phyloP scores from a whole-genome alignment of 306 rosid species.

The Castanospermum australe region DNA sequence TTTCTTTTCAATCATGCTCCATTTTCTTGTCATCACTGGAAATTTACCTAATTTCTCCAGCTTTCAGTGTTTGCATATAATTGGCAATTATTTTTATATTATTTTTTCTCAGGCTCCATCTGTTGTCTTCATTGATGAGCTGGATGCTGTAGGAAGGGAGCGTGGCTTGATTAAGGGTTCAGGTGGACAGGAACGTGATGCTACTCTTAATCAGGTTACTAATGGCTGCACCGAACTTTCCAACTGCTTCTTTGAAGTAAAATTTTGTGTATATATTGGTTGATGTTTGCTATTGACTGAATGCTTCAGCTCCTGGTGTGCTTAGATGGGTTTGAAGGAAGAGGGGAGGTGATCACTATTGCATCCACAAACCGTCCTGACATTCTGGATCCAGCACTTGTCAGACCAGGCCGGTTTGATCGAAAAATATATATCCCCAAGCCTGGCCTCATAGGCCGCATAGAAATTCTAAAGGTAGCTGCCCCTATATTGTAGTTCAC shows the following conservation, averaged over 20 bases:
- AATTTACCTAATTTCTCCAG: conserved; percentile 10
- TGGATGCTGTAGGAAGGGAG: conserved; percentile 98
- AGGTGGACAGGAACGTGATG: conserved; percentile 99
- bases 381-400: conserved; percentile 95
- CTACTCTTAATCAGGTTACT: conserved; percentile 96
- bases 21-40: neutral
- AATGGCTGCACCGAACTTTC: conserved; percentile 6
- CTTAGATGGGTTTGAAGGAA: conserved; percentile 98
- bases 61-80: conserved; percentile 19
- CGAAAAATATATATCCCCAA: conserved; percentile 89
- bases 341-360: conserved; percentile 95
- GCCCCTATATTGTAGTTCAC: neutral
- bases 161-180: conserved; percentile 99
- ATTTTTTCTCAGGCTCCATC: conserved; percentile 79
- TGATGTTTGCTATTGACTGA: conserved; percentile 39
- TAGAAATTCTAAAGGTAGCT: conserved; percentile 82
- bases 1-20: neutral
- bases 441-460: conserved; percentile 93
- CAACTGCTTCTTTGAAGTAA: conserved; percentile 1
- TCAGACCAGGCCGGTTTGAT: conserved; percentile 97
- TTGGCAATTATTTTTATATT: conserved; percentile 6
- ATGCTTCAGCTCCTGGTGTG: conserved; percentile 83
- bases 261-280: conserved; percentile 3
- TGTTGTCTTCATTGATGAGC: conserved; percentile 96
- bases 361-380: conserved; percentile 98